Base-by-base conservation (phyloP, 192 early-diverging fungal genomes). In the Ambispora gerdemannii region DNA sequence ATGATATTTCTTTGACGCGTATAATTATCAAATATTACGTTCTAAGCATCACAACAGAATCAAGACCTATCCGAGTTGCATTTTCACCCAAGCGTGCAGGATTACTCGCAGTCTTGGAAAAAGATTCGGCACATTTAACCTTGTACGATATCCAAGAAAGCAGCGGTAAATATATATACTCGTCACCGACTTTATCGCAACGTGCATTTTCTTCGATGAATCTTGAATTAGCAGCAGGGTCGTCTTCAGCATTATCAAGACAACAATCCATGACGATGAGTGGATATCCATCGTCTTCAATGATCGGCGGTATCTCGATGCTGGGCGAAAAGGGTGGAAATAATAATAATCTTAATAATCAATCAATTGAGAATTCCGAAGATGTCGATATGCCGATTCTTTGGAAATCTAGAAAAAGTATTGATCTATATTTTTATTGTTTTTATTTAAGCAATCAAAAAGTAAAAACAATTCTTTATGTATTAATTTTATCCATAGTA, bases 71-170 rank as follows among this genome's bases (percentile, higher is more conserved):
- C 28, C 83, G 84, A 24, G 80, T 93, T 51, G 43, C 75, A 17
- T 93, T 88, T 79, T 87, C 83, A 33, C 80, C 83, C 1, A 49
- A 73, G n/a, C 77, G 86, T 15, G 62, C 81, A 13, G 89, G 89
- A 15, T 70, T 87, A 43, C 64, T 93, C 7, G 86, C 87, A 0
- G 82, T 80, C 1, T 70, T 84, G 17, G 77, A 85, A 15, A 84
- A 81, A 50, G 87, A 90, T 24, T 75, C 86, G 13, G 62, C 67
- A 3, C 75, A 70, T 47, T 52, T 91, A 32, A 80, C 82, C 50
- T 62, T 91, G 3, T 91, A 86, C 83, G 82, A 91, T 66, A 85
- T 90, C 59, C 84, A 89, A 73, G 88, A 90, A 64, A 81, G 77
- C 28, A 84, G 71, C 19, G 20, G 64, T 25, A 67, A 53, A 55